phyloP scores from a whole-genome alignment of 352 stramenopile species.

The Globisporangium perplexum region DNA sequence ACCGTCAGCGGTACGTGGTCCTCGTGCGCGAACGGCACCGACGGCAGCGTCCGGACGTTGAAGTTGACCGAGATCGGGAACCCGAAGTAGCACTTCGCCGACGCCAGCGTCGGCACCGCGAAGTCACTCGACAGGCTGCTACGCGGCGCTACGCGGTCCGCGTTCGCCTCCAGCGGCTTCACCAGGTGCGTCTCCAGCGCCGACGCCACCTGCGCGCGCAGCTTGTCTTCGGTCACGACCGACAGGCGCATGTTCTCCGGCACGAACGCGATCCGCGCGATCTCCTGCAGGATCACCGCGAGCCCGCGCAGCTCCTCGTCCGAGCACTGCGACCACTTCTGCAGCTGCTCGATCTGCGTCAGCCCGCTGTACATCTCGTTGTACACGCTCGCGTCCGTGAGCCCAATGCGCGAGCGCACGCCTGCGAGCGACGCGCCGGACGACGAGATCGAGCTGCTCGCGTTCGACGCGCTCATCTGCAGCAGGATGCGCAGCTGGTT shows the following conservation, averaged over 20 bases:
- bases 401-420: slow-evolving; percentile 45
- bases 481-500: slow-evolving; percentile 68
- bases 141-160: slow-evolving; percentile 1
- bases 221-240: slow-evolving; percentile 70
- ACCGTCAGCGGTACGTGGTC: slow-evolving; percentile 76
- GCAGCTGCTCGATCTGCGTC: slow-evolving; percentile 69
- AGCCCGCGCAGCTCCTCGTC: slow-evolving; percentile 60
- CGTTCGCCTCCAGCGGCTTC: slow-evolving; percentile 25
- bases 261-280: slow-evolving; percentile 52
- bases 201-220: slow-evolving; percentile 42
- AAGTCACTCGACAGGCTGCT: slow-evolving; percentile 12
- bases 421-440: slow-evolving; percentile 54
- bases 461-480: slow-evolving; percentile 60
- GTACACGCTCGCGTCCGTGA: slow-evolving; percentile 47
- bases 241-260: slow-evolving; percentile 52
- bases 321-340: slow-evolving; percentile 61
- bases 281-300: slow-evolving; percentile 46
- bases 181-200: slow-evolving; percentile 42
- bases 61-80: slow-evolving; percentile 84
- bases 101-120: slow-evolving; percentile 18
- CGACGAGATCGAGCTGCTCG: slow-evolving; percentile 67
- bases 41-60: slow-evolving; percentile 68
- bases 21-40: slow-evolving; percentile 61
- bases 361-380: slow-evolving; percentile 69
- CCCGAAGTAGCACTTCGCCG: slow-evolving; percentile 56